These are phyloP conservation scores for Ziziphus jujuba DNA, from an alignment of 306 rosid genomes.

Conservation along the genomic window DNA sequence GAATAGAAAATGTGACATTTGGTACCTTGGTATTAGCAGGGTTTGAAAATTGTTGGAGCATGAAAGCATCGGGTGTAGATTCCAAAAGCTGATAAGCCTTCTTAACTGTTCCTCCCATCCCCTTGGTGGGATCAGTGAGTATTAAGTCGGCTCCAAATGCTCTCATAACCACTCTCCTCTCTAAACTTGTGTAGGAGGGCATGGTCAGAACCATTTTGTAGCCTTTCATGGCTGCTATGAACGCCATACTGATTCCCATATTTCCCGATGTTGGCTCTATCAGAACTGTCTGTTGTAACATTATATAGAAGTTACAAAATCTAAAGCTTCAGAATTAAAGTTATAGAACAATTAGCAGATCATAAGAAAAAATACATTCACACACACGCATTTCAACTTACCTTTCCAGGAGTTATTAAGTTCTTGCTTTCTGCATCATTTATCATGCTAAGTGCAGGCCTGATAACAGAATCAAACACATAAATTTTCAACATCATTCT, in stretches of 20 bases:
- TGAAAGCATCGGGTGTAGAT: constrained; percentile 68
- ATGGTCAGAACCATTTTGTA: constrained; percentile 80
- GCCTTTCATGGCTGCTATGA: constrained; percentile 80
- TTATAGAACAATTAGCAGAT: no score
- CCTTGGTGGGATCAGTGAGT: constrained; percentile 80
- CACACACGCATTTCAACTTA: constrained; percentile 18
- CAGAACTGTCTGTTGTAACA: constrained; percentile 52
- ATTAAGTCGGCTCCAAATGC: constrained; percentile 88
- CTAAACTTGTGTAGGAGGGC: constrained; percentile 81
- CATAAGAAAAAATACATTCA: not conserved
- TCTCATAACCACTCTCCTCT: constrained; percentile 79
- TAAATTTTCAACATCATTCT: not conserved
- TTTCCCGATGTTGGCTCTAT: constrained; percentile 93
- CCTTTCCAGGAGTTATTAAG: constrained; percentile 56
- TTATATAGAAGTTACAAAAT: constrained; percentile 8
- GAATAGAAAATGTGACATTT: not conserved
- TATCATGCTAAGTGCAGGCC: constrained; percentile 55
- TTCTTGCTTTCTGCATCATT: constrained; percentile 52
- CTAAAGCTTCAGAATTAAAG: no score
- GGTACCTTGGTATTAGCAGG: constrained; percentile 77
- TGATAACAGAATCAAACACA: constrained; percentile 18
- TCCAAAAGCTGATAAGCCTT: constrained; percentile 84
- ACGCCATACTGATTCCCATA: constrained; percentile 90
- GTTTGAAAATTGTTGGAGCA: constrained; percentile 89
- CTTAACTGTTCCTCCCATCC: constrained; percentile 81